Base-by-base conservation (phyloP, 805 yeast genomes). In the Kazachstania kunashirensis region DNA sequence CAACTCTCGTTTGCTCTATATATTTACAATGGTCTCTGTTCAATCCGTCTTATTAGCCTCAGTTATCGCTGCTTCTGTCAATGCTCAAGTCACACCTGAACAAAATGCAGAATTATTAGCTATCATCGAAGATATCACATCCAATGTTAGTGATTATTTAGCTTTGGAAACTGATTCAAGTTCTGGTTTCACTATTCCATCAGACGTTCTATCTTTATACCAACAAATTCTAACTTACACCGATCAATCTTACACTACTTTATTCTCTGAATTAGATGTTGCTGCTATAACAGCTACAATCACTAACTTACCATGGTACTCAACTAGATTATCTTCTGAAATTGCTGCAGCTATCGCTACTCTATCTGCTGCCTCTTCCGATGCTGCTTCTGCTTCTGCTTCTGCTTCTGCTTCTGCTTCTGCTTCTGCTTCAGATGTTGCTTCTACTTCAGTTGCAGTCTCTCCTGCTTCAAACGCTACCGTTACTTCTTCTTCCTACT, bases 281-380 rank as follows among this genome's bases (percentile, higher is more conserved):
- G 24, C 36, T 34, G 49, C 44, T 13, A 49, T 59, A n/a, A 44
- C 53, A 2, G 34, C 50, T 10, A 51, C 53, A 29, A 48, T 59
- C 23, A 49, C 59, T 20, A 52, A 49, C 25, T 46, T 59, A 29
- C 59, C 62, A 43, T 59, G 63, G 63, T 59, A 53, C 40, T 44
- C 53, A 23, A 28, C 45, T 14, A 52, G 59, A 45, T 36, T 55
- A 19, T 43, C 34, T 26, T 42, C 53, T 7, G 46, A 38, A 31
- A 30, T 47, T 11, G 33, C 49, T 19, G 8, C 37, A 18, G 31
- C 38, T 15, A 25, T 30, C 10, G 28, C 26, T 3, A 31, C 19
- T 15, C 32, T 18, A 17, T 23, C 37, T 17, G n/a, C 29, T 25
- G 15, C 29, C 12, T 30, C 28, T 20, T 14, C 34, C n/a, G 29